Evolutionary conservation across 208 protist species (phyloP).

Genomic region (Angomonas deanei): DNA sequence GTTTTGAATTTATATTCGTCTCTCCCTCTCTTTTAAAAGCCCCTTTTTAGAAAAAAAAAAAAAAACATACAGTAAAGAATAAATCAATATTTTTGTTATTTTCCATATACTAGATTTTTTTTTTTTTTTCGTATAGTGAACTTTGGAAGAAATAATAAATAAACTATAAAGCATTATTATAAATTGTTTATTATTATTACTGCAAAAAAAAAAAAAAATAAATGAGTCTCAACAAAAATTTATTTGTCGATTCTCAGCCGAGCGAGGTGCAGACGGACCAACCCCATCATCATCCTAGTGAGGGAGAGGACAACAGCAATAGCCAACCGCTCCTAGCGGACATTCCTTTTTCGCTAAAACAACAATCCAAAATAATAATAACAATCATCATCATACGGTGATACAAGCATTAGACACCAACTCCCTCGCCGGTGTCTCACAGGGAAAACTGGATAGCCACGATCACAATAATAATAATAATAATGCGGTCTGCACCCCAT

Average conservation of each 20-base stretch:
- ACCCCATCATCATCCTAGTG: not conserved
- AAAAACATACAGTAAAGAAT: not conserved
- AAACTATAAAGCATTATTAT: not conserved
- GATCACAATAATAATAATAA: too few species aligned
- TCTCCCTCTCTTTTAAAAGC: not conserved
- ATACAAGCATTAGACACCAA: not conserved
- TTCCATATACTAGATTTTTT: constrained; percentile 11
- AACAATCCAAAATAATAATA: too few species aligned
- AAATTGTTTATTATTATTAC: constrained; percentile 6
- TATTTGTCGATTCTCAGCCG: not conserved
- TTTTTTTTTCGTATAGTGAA: constrained; percentile 8
- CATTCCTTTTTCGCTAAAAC: not conserved
- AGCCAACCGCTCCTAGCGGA: not conserved
- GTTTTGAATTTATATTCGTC: not conserved
- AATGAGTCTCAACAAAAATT: not conserved
- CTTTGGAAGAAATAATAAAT: constrained; percentile 3
- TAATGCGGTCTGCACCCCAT: not conserved
- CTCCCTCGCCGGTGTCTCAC: too few species aligned
- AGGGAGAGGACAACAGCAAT: not conserved
- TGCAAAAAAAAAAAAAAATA: not conserved
- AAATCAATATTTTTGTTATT: constrained; percentile 8
- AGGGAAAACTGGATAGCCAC: too few species aligned
- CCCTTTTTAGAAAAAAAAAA: not conserved
- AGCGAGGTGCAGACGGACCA: not conserved
- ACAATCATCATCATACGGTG: not conserved